A percentile compares a stretch with the other conserved stretches of the same genome.
Conservation (phyloP, 257 asterid genomes). For the Solanum ossicruentum region DNA sequence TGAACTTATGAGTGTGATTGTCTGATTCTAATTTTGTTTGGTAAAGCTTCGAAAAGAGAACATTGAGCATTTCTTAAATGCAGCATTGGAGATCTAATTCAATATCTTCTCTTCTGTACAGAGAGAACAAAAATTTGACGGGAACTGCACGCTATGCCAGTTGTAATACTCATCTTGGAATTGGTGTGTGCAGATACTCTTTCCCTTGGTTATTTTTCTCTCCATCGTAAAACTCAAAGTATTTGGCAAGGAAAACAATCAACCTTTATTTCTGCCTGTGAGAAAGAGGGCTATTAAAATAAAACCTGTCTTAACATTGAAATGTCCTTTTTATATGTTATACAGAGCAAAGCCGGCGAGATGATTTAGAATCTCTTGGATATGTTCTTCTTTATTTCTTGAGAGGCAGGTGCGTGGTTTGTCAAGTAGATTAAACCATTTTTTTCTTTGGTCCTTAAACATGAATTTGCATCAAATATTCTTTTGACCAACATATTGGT, state of each 20-base stretch:
- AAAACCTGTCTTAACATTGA: not conserved
- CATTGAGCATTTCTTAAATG: not conserved
- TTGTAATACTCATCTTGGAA: constrained; percentile 96
- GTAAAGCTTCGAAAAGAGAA: not conserved
- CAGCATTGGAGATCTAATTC: not conserved
- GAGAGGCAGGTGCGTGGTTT: constrained; percentile 70
- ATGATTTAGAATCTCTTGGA: constrained; percentile 94
- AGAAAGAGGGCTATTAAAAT: not conserved
- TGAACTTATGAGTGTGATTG: not conserved
- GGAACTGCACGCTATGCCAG: constrained; percentile 99
- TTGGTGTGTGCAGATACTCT: constrained; percentile 34
- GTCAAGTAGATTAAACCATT: not conserved
- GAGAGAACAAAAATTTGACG: constrained; percentile 91
- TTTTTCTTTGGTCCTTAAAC: not conserved
- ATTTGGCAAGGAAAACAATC: not conserved
- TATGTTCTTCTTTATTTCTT: constrained; percentile 85
- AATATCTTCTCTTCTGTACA: constrained; percentile 16
- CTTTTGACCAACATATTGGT: not conserved
- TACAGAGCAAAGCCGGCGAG: constrained; percentile 93
- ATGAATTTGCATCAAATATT: not conserved
- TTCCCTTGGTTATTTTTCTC: not conserved
- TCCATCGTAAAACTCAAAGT: not conserved
- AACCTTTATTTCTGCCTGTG: not conserved
- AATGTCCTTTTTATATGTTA: constrained; percentile 1
- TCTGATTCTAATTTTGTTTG: not conserved